Evolutionary conservation across 129 eudicot species (phyloP), one percentile per base, ranked within the genome.

Genomic region (Pittosporum tobira): DNA sequence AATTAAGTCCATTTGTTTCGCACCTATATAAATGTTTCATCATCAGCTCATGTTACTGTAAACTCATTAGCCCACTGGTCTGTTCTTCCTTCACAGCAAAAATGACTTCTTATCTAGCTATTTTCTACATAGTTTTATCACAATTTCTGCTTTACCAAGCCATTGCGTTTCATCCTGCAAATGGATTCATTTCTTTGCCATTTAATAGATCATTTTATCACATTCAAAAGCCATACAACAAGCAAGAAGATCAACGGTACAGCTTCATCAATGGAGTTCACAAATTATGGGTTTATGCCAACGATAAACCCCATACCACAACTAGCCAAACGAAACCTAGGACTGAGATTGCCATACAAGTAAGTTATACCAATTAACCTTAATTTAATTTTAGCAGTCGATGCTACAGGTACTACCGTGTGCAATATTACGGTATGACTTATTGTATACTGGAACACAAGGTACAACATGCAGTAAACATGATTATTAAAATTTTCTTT

Each of bases 241-340:
- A 34, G 16, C 52, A 10, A 38, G 65, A 42, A 43, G 18, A 43
- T 23, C 37, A 60, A 8, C 65, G 65, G 3, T 60, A 43, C 51
- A 60, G 65, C 38, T 60, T 60, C 65, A 60, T 40, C 22, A 16
- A 60, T 9, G 65, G 65, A 24, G 34, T 60, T 22, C 65, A 43
- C 40, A 60, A n/a, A 25, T 44, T 22, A 7, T 60, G 65, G 51
- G 65, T 60, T 60, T 59, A 12, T 2, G 65, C 65, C 37, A 44
- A 40, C 10, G 65, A 60, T 9, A 60, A 60, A n/a, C 65, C 65
- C 43, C 65, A 60, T 43, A 43, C 65, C 5, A 26, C 15, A 24
- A 59, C 64, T 43, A 59, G 64, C 51, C 37, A 59, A n/a, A 59
- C 64, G 7, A 59, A 59, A 45, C 64, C 64, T 0, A 38, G 64